These are phyloP conservation scores for Ceratocystis eucalypticola DNA, from an alignment of 2,329 filamentous ascomycete genomes.

Conservation along the genomic window DNA sequence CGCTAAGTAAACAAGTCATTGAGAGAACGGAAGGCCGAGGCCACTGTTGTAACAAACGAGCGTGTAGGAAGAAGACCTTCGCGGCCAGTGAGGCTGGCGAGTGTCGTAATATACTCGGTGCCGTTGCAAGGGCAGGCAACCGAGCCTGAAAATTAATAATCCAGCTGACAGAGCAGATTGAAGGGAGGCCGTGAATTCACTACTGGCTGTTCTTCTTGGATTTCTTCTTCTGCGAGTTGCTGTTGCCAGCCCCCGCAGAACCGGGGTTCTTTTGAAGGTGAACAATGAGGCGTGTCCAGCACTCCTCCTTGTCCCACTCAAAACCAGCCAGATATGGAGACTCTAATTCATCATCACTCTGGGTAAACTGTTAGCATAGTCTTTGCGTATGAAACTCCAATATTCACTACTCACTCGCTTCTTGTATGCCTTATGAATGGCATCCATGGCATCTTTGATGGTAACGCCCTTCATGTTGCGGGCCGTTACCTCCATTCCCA, in stretches of 20 bases:
- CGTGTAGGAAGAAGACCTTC: not conserved
- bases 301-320: conserved; percentile 91
- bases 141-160: not conserved
- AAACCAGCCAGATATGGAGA: conserved; percentile 81
- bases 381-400: not conserved
- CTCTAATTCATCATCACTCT: conserved; percentile 87
- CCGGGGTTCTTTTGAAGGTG: conserved; percentile 60
- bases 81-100: not conserved
- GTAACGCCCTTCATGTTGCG: conserved; percentile 90
- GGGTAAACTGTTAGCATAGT: not conserved
- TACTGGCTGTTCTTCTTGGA: conserved; percentile 38
- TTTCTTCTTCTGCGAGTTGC: conserved; percentile 48
- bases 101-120: not conserved
- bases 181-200: conserved; percentile 14
- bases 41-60: not conserved
- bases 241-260: conserved; percentile 31
- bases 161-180: not conserved
- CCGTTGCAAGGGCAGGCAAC: not conserved
- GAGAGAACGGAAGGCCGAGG: not conserved
- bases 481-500: conserved; percentile 76
- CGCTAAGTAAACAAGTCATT: not conserved
- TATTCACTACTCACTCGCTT: conserved; percentile 57
- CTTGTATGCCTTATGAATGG: conserved; percentile 92
- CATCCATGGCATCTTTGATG: conserved; percentile 91
- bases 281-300: conserved; percentile 75